These are phyloP conservation scores for Ophiosphaerella herpotricha DNA, from an alignment of 2,329 filamentous ascomycete species.

Conservation along the genomic window DNA sequence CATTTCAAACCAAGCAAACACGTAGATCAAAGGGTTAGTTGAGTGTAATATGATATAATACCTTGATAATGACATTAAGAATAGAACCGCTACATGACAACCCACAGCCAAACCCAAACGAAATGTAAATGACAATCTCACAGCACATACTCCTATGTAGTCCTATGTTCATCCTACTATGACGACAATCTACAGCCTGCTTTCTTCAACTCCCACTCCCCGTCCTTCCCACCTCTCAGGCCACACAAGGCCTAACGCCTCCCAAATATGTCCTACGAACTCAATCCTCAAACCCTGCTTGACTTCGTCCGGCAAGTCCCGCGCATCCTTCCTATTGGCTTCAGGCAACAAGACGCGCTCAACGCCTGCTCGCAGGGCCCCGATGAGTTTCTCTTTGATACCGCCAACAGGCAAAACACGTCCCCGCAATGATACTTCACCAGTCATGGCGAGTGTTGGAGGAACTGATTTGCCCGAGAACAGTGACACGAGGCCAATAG, in stretches of 20 bases:
- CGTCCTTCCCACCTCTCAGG: constrained; percentile 79
- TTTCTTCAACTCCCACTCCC: constrained; percentile 71
- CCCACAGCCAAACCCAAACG: too few species aligned
- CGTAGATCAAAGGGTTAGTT: too few species aligned
- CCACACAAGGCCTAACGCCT: constrained; percentile 89
- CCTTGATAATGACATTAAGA: too few species aligned
- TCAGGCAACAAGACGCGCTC: constrained; percentile 89
- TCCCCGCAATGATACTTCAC: constrained; percentile 78
- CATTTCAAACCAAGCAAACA: too few species aligned
- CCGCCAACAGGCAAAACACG: constrained; percentile 93
- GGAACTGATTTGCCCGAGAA: constrained; percentile 86
- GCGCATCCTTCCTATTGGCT: constrained; percentile 89
- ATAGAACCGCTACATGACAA: too few species aligned
- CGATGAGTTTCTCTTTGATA: constrained; percentile 98
- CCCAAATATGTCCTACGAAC: constrained; percentile 93
- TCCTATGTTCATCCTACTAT: too few species aligned
- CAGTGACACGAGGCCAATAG: constrained; percentile 87
- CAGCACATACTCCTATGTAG: too few species aligned
- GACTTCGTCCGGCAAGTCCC: constrained; percentile 89
- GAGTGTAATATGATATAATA: too few species aligned
- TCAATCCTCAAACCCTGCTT: constrained; percentile 84
- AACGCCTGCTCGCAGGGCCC: constrained; percentile 87
- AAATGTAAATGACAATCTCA: too few species aligned
- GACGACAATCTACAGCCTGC: constrained; percentile 64
- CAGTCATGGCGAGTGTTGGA: constrained; percentile 93